phyloP scores from a whole-genome alignment of 345 rosid genomes.

The Eucalyptus regnans region DNA sequence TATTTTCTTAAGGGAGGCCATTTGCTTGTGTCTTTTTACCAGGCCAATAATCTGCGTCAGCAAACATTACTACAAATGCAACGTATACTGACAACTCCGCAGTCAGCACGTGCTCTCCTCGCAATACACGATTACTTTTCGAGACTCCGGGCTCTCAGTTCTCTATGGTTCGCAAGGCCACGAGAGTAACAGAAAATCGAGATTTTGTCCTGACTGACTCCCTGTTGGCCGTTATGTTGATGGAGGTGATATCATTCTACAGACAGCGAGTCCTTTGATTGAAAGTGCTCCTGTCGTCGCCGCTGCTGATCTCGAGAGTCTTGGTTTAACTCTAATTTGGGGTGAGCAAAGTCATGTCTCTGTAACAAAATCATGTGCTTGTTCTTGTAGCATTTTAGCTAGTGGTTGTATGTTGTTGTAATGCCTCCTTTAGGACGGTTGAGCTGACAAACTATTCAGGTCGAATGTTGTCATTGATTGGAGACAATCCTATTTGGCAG shows the following conservation, averaged over 20 bases:
- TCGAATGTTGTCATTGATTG: not conserved
- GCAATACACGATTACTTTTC: constrained; percentile 54
- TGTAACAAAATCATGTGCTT: not conserved
- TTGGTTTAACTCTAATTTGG: not conserved
- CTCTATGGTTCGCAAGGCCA: constrained; percentile 72
- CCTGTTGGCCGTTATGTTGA: not conserved
- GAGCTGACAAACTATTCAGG: not conserved
- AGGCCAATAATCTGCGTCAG: constrained; percentile 68
- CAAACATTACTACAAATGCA: constrained; percentile 68
- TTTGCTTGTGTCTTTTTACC: not conserved
- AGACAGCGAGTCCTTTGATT: not conserved
- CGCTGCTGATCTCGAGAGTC: not conserved
- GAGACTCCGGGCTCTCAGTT: constrained; percentile 62
- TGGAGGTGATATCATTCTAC: not conserved
- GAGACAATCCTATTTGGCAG: not conserved
- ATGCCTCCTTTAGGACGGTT: not conserved
- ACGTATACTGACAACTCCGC: constrained; percentile 58
- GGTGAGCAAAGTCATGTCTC: not conserved
- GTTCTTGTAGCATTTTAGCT: not conserved
- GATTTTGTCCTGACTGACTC: not conserved
- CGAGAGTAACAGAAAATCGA: constrained; percentile 13
- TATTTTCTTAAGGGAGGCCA: not conserved
- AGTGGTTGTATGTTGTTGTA: not conserved
- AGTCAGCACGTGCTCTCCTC: constrained; percentile 68
- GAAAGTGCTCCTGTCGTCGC: not conserved